Conservation (phyloP, 2,329 filamentous ascomycete genomes). For the Xenoacremonium recifei region DNA sequence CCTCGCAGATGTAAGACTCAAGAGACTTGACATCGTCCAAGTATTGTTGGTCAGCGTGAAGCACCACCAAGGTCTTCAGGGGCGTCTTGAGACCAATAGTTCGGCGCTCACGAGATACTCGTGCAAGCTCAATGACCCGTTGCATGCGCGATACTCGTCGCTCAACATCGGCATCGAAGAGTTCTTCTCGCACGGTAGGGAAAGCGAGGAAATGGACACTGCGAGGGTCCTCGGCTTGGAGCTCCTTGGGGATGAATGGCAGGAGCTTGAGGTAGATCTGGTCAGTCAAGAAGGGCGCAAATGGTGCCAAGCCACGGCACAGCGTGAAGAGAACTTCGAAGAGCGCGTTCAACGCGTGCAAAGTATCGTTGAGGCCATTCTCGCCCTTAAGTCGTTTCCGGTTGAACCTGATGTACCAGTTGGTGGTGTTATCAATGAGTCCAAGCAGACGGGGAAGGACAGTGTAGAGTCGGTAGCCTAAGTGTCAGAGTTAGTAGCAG, state of each 20-base stretch:
- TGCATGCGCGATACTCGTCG: constrained; percentile 90
- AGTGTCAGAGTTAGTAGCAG: constrained; percentile 3
- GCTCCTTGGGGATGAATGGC: constrained; percentile 73
- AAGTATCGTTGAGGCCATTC: constrained; percentile 79
- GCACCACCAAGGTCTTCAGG: constrained; percentile 83
- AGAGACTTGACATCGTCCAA: constrained; percentile 83
- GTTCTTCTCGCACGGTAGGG: constrained; percentile 82
- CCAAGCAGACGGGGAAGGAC: constrained; percentile 82
- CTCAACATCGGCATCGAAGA: constrained; percentile 85
- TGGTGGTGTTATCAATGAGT: constrained; percentile 93
- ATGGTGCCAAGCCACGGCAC: constrained; percentile 84
- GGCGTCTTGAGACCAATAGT: constrained; percentile 88
- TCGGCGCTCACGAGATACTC: constrained; percentile 81
- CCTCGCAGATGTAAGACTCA: constrained; percentile 85
- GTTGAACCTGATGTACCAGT: constrained; percentile 98
- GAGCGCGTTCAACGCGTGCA: constrained; percentile 87
- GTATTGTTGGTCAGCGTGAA: constrained; percentile 80
- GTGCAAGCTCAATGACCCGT: constrained; percentile 86
- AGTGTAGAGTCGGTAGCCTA: constrained; percentile 78
- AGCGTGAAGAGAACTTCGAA: constrained; percentile 93
- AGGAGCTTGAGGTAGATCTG: constrained; percentile 86
- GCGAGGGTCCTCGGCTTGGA: constrained; percentile 69
- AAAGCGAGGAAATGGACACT: constrained; percentile 92
- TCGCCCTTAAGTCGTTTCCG: constrained; percentile 88
- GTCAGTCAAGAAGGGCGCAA: constrained; percentile 93